Base-by-base conservation (phyloP, 2,329 filamentous ascomycete species). In the Apiospora rasikravindrae region DNA sequence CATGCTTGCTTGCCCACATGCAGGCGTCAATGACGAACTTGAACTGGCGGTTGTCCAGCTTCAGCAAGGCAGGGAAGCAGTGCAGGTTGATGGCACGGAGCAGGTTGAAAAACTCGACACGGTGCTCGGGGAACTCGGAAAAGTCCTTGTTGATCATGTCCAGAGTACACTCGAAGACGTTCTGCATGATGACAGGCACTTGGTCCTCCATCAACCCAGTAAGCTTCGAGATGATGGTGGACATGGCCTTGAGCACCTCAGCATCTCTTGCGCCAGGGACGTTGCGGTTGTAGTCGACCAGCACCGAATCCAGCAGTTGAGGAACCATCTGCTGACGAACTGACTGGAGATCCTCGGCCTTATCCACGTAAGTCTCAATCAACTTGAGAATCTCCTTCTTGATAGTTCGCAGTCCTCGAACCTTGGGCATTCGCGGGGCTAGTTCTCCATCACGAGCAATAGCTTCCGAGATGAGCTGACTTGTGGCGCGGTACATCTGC, bases 91-190 rank as follows among this genome's bases (percentile, higher is more conserved):
- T 98, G 19, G 96, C 94, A 77, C 97, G 90, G 49, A 99, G 88
- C 33, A 99, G 90, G 83, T 98, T 98, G 89, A 99, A 99, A 84
- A 99, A 99, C 83, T 98, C 96, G n/a, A 99, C 96, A 72, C 97
- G 93, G 81, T 99, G 96, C 82, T 99, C 96, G 0, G 96, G 96
- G 82, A 97, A 99, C 81, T 99, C 96, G 67, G 97, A 98, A 84
- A 99, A 99, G 83, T 99, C 96, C 86, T 99, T 99, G 90, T 98
- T 99, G 86, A 99, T 99, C 96, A 99, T 99, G 79, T 98, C 95
- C 71, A 99, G 87, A 3, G 96, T 99, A 86, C 96, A 98, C 83
- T 98, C 96, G 79, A 99, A 99, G 37, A 99, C 94, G 77, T 96
- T 97, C 83, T 98, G 95, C 94, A 99, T 98, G 80, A 99, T 98